phyloP scores from a whole-genome alignment of 1,139 yeast species.

The Candida neerlandica region DNA sequence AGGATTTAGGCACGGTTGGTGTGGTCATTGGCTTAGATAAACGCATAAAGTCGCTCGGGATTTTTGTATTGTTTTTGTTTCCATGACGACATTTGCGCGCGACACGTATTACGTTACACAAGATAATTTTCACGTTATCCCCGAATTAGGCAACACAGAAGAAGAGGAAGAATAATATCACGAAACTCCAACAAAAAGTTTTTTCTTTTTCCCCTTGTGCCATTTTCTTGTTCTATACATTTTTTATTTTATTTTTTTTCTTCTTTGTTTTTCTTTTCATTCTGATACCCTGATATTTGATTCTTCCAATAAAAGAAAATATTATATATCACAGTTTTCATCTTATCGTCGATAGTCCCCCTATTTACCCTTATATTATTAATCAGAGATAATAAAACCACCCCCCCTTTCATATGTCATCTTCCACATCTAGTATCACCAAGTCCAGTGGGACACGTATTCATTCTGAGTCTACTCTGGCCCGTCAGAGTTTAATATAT shows the following conservation, averaged over 20 bases:
- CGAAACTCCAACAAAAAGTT: background rate
- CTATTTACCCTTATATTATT: background rate
- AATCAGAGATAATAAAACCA: background rate
- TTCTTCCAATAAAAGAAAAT: background rate
- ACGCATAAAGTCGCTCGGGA: no score
- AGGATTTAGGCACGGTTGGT: no score
- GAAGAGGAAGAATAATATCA: background rate
- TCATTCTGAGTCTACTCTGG: background rate
- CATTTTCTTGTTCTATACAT: background rate
- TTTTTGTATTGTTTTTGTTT: background rate
- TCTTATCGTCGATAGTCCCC: background rate
- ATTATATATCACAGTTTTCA: background rate
- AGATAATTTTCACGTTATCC: no score
- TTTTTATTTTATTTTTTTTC: background rate
- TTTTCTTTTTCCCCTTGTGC: no score
- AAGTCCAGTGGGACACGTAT: background rate
- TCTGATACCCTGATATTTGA: no score
- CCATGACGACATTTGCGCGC: background rate
- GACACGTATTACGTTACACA: background rate
- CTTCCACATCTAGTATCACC: background rate
- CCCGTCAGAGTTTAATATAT: constrained; percentile 1
- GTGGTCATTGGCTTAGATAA: no score
- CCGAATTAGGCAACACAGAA: no score
- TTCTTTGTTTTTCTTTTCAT: background rate
- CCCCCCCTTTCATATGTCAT: background rate